Conservation (phyloP, 768 basidiomycete species). For the Trametes punicea region DNA sequence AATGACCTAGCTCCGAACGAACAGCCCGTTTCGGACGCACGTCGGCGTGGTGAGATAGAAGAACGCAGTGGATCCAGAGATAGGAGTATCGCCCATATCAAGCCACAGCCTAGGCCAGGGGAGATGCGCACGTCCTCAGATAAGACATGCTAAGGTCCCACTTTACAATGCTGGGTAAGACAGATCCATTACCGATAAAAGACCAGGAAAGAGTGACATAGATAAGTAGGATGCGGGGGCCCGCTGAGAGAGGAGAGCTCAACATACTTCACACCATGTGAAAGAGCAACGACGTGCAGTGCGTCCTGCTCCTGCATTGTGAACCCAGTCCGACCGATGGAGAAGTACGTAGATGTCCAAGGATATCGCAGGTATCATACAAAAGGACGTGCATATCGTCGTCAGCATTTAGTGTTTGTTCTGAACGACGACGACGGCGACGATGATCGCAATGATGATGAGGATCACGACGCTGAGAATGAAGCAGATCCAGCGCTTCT, state of each 20-base stretch:
- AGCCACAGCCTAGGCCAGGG: background rate
- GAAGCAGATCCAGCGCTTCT: conserved; percentile 98
- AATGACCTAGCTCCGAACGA: background rate
- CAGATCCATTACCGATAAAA: conserved; percentile 8
- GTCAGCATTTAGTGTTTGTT: conserved; percentile 35
- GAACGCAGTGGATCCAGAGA: background rate
- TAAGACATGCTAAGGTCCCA: background rate
- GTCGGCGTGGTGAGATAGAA: background rate
- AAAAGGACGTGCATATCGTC: background rate
- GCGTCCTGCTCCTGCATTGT: conserved; percentile 4
- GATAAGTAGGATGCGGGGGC: conserved; percentile 10
- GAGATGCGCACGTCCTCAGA: background rate
- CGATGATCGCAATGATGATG: conserved; percentile 61
- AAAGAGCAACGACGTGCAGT: background rate
- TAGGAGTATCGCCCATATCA: conserved; percentile 3
- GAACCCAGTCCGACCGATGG: conserved; percentile 1
- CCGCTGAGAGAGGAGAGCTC: background rate
- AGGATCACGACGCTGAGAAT: conserved; percentile 60
- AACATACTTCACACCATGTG: background rate
- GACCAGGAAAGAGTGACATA: background rate
- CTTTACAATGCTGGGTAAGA: background rate
- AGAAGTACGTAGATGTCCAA: conserved; percentile 13
- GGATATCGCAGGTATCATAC: conserved; percentile 11
- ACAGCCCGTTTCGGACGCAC: conserved; percentile 3
- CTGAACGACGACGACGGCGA: conserved; percentile 53